Base-by-base conservation (phyloP, 495 filamentous ascomycete genomes). In the Talaromyces proteolyticus region DNA sequence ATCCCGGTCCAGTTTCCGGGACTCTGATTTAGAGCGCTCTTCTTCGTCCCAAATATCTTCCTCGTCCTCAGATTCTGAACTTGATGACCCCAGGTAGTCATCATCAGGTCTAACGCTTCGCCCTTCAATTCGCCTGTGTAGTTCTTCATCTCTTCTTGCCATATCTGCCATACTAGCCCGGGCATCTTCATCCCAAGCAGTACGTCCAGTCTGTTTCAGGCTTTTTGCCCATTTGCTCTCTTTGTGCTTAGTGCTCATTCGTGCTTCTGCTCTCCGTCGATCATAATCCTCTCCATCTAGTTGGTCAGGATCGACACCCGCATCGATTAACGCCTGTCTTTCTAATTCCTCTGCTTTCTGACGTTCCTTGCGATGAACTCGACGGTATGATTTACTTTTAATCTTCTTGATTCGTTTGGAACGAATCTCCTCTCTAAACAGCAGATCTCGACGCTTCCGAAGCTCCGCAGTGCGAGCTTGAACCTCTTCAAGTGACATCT, bases 361-460 rank as follows among this genome's bases (percentile, higher is more conserved):
- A 11, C 82, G 77, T 57, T 96, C 88, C 57, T 88, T 95, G 29
- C 93, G 84, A 62, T 96, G 94, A 19, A 97, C 84, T 44, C 91
- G 83, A 16, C 90, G 85, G 60, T 91, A 98, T 0, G 90, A 79
- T 60, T 95, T 97, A 57, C 86, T 91, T 73, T 98, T 98, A 63
- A 98, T 98, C 72, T 96, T 97, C 66, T 96, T 95, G 65, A 98
- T 87, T 3, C 93, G 84, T 67, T 92, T 95, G 3, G 90, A 79
- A 46, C 89, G 82, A 0, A 85, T 79, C 64, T 95, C 87, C 63
- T 98, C 94, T n/a, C 92, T 78, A 51, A 94, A 96, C 42, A 95
- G 72, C 4, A 96, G 67, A 54, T 97, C 93, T 50, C 94, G 74
- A 47, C 86, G 81, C 55, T 79, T 84, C 8, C 91, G 83, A 23